These are phyloP conservation scores for Chenopodium formosanum DNA, from an alignment of 148 eudicot genomes.

Conservation along the genomic window DNA sequence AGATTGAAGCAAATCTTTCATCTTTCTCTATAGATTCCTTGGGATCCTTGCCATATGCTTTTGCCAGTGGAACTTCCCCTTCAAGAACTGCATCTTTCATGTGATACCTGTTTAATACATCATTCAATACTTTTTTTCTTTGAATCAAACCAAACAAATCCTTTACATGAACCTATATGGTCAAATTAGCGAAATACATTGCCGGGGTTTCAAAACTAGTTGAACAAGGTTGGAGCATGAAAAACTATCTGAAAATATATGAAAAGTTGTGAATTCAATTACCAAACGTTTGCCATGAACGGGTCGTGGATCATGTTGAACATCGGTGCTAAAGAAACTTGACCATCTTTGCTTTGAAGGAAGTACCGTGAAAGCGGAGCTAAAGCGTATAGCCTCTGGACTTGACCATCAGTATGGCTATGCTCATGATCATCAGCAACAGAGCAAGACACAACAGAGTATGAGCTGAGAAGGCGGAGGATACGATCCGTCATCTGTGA, in stretches of 20 bases:
- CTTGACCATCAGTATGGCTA: slow-evolving; percentile 17
- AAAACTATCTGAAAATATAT: no score
- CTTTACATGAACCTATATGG: background rate
- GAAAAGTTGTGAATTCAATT: background rate
- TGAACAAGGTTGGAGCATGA: no score
- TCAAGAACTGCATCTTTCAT: slow-evolving; percentile 38
- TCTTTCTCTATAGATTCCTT: slow-evolving; percentile 30
- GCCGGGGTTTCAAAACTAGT: no score
- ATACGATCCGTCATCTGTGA: slow-evolving; percentile 24
- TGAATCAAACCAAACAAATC: background rate
- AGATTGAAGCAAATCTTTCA: slow-evolving; percentile 17
- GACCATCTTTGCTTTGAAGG: slow-evolving; percentile 23
- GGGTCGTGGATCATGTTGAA: slow-evolving; percentile 24
- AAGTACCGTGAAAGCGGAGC: slow-evolving; percentile 22
- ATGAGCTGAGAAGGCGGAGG: slow-evolving; percentile 18
- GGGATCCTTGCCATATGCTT: slow-evolving; percentile 31
- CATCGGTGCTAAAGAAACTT: slow-evolving; percentile 30
- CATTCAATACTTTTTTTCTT: no score
- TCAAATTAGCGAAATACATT: no score
- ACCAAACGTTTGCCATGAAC: slow-evolving; percentile 30
- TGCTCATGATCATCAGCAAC: slow-evolving; percentile 18
- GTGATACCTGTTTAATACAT: slow-evolving; percentile 14
- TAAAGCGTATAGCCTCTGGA: slow-evolving; percentile 8
- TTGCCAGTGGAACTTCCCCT: slow-evolving; percentile 34
- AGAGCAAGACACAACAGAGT: slow-evolving; percentile 14